Evolutionary conservation across 2,329 filamentous ascomycete species (phyloP), one percentile per base, ranked within the genome.

Genomic region (Pseudogymnoascus sp.): DNA sequence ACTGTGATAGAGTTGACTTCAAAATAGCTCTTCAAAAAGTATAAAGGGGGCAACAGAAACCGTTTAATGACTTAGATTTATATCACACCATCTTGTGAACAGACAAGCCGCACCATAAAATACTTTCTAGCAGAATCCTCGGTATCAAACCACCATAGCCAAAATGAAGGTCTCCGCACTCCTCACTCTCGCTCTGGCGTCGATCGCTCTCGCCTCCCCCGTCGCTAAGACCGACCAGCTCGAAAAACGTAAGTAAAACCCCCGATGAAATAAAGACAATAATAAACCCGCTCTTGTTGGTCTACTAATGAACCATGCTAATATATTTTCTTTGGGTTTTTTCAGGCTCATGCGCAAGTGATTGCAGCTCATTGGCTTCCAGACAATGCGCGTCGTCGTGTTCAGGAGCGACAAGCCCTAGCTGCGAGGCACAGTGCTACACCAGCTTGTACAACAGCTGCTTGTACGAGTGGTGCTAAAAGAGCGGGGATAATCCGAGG

Each of bases 291-390:
- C 27, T 7, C 1, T 4, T n/a, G 27, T 33, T 55, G 25, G 10
- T 33, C 29, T 52, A 5, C 8, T 12, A 1, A 4, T 29, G n/a
- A 7, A 31, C 5, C n/a, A 55, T 12, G n/a, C n/a, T 55, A n/a
- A 55, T 33, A 55, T 55, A 31, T 12, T 52, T 55, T 33, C n/a
- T n/a, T 18, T 33, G 1, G 9, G 33, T 18, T 12, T 18, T 15
- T 55, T 9, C 4, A 55, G 48, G 48, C 33, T 55, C 48, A 55
- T 55, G 48, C 48, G n/a, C 27, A 55, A 55, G n/a, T 55, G 27
- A 55, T 33, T 55, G 48, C 48, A 55, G 48, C 48, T 33, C 31
- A 12, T 31, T 55, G 7, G 48, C 48, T 55, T 33, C 27, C 4
- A 55, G 48, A 33, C 48, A 55, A 15, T 55, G 48, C 29, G 18